Evolutionary conservation across 768 basidiomycete genomes (phyloP).

Genomic region (Butyriboletus loyo): DNA sequence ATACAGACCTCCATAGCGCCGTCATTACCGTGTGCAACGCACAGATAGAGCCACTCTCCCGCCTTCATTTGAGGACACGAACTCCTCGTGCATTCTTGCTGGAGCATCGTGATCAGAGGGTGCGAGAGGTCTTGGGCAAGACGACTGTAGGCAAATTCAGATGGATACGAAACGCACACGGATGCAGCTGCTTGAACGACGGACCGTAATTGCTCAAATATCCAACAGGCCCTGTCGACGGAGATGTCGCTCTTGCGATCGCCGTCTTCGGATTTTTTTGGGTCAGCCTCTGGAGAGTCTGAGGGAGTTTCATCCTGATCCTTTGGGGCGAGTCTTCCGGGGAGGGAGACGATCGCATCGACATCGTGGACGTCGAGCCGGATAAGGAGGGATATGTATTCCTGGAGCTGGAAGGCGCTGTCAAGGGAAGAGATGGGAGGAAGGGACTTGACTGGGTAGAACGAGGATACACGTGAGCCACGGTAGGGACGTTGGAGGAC

Average conservation of each 20-base stretch:
- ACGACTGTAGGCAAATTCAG: conserved; percentile 47
- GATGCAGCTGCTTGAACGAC: conserved; percentile 5
- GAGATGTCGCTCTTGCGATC: conserved; percentile 44
- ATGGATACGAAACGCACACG: background rate
- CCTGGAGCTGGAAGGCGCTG: conserved; percentile 92
- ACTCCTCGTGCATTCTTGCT: conserved; percentile 80
- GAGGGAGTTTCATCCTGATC: conserved; percentile 23
- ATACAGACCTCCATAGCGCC: conserved; percentile 75
- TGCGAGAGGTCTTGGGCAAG: conserved; percentile 85
- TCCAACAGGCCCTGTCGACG: conserved; percentile 85
- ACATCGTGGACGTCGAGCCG: conserved; percentile 87
- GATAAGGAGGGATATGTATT: conserved; percentile 88
- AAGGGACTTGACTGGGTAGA: conserved; percentile 72
- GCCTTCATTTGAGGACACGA: conserved; percentile 98
- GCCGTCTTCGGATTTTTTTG: conserved; percentile 28
- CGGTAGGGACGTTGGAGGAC: conserved; percentile 65
- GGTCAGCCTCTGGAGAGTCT: conserved; percentile 30
- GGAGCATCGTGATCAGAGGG: conserved; percentile 79
- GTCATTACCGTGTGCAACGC: conserved; percentile 90
- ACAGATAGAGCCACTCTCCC: conserved; percentile 96
- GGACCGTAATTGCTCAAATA: conserved; percentile 65
- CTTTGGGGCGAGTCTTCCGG: conserved; percentile 42
- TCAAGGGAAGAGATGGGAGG: conserved; percentile 73
- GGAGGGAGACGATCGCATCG: conserved; percentile 73
- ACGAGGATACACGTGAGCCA: conserved; percentile 74